phyloP scores from a whole-genome alignment of 257 asterid species.

The Capsicum pubescens region DNA sequence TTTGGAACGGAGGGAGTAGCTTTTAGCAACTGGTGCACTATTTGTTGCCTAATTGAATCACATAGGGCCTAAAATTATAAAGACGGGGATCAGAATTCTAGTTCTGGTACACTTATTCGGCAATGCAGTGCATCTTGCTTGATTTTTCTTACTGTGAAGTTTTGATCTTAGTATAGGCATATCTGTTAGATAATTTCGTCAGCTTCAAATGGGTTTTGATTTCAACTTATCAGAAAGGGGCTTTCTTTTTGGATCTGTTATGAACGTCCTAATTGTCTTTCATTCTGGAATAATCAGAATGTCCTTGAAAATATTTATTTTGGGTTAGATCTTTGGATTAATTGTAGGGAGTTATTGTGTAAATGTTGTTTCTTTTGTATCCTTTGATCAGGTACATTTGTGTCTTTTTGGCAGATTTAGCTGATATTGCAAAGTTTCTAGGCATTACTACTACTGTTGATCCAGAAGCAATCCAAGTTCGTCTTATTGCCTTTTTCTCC shows the following conservation, averaged over 20 bases:
- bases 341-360: neutral
- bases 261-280: neutral
- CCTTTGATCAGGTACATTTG: slow-evolving; percentile 15
- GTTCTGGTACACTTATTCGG: slow-evolving; percentile 21
- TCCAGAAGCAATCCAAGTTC: slow-evolving; percentile 93
- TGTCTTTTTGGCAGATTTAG: slow-evolving; percentile 69
- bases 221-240: neutral
- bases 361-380: neutral
- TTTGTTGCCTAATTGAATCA: too few relatives aligned
- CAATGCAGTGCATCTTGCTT: slow-evolving; percentile 5
- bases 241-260: neutral
- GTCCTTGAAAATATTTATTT: neutral
- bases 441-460: slow-evolving; percentile 89
- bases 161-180: neutral
- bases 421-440: slow-evolving; percentile 96
- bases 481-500: slow-evolving; percentile 37
- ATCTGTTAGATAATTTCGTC: neutral
- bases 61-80: too few relatives aligned
- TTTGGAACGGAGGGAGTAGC: too few relatives aligned
- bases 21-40: too few relatives aligned
- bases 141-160: neutral
- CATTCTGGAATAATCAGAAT: neutral
- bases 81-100: neutral
- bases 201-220: neutral
- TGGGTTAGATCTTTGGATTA: neutral